Conservation (phyloP, 768 basidiomycete genomes). For the Grammothele lineata region DNA sequence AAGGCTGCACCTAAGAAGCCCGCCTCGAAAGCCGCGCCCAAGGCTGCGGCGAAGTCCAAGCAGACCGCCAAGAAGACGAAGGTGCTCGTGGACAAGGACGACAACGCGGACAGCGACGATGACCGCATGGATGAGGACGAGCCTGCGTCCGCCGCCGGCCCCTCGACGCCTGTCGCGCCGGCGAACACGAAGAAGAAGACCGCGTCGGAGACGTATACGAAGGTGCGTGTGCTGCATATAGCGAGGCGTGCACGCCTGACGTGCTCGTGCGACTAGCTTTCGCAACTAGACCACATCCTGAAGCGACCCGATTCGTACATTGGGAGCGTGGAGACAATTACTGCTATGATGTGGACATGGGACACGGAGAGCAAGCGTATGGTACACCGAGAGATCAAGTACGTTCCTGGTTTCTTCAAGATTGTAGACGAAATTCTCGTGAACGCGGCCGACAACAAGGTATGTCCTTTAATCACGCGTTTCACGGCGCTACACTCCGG, state of each 20-base stretch:
- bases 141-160: constrained; percentile 31
- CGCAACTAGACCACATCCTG: constrained; percentile 92
- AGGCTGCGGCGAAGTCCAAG: constrained; percentile 47
- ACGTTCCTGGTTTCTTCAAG: constrained; percentile 98
- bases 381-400: constrained; percentile 77
- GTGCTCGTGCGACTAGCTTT: constrained; percentile 50
- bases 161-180: constrained; percentile 23
- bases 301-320: constrained; percentile 94
- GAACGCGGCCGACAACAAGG: constrained; percentile 99
- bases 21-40: constrained; percentile 43
- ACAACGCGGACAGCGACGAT: constrained; percentile 54
- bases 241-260: neutral
- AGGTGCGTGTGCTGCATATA: constrained; percentile 45
- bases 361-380: constrained; percentile 82
- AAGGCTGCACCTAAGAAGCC: constrained; percentile 28
- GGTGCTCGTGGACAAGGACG: constrained; percentile 57
- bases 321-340: constrained; percentile 88
- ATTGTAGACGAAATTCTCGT: constrained; percentile 99
- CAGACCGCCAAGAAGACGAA: constrained; percentile 61
- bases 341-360: constrained; percentile 91
- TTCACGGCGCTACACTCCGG: neutral
- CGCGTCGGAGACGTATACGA: constrained; percentile 87
- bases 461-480: constrained; percentile 26
- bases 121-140: constrained; percentile 38
- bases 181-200: constrained; percentile 70